A percentile compares a stretch with the other conserved stretches of the same genome.
phyloP scores from a whole-genome alignment of 129 eudicot genomes.

The Flaveria brownii region DNA sequence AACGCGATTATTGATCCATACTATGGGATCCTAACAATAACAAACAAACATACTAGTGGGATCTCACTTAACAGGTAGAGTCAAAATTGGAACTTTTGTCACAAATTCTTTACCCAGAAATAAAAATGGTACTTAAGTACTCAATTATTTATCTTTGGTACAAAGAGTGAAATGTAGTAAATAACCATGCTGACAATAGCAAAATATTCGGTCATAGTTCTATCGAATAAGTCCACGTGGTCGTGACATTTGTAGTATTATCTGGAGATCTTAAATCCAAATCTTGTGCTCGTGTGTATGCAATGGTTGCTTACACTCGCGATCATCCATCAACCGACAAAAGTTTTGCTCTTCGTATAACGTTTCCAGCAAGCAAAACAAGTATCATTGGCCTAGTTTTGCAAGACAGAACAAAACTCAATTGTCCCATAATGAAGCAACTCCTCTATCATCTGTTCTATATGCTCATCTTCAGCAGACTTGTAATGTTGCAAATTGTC shows the following conservation, averaged over 20 bases:
- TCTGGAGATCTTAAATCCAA: background rate
- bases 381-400: slow-evolving; percentile 28
- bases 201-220: background rate
- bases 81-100: background rate
- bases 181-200: slow-evolving; percentile 24
- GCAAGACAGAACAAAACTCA: slow-evolving; percentile 69
- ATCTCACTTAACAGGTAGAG: too few relatives aligned
- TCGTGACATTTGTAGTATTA: slow-evolving; percentile 11
- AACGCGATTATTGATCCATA: too few relatives aligned
- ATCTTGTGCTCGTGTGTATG: background rate
- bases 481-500: slow-evolving; percentile 43
- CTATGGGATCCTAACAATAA: too few relatives aligned
- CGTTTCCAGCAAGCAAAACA: background rate
- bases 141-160: slow-evolving; percentile 17
- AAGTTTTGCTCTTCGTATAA: background rate
- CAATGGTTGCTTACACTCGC: too few relatives aligned
- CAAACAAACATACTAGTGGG: too few relatives aligned
- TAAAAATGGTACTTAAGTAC: slow-evolving; percentile 19
- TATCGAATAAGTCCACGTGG: background rate
- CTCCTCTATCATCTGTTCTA: slow-evolving; percentile 94
- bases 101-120: slow-evolving; percentile 5
- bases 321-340: background rate
- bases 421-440: slow-evolving; percentile 84
- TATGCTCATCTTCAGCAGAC: slow-evolving; percentile 80
- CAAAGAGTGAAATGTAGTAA: slow-evolving; percentile 23